Evolutionary conservation across 192 early-diverging fungal genomes (phyloP).

Genomic region (Fimicolochytrium jonesii): DNA sequence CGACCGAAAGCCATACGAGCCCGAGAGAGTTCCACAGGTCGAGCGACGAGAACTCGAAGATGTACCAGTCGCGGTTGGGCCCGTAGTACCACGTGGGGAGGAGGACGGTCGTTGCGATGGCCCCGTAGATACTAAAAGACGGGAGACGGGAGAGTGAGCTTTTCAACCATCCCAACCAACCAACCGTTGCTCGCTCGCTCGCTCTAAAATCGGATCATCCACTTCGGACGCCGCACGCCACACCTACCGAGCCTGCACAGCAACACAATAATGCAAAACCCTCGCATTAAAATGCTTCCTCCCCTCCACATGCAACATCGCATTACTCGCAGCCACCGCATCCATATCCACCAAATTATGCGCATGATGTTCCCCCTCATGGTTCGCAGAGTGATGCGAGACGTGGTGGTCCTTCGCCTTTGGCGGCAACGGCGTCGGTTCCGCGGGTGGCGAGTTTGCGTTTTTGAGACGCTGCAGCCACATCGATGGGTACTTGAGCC

Average conservation of each 20-base stretch:
- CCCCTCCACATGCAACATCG: not conserved
- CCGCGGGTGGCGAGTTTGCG: too few species aligned
- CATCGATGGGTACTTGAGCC: too few species aligned
- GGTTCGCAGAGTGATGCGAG: too few species aligned
- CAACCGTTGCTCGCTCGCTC: too few species aligned
- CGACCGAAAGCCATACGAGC: not conserved
- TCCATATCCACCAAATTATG: not conserved
- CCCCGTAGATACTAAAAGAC: not conserved
- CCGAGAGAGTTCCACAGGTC: not conserved
- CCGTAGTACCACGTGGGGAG: conserved; percentile 8
- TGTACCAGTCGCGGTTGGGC: not conserved
- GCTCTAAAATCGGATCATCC: too few species aligned
- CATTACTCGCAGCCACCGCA: not conserved
- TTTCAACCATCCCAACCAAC: too few species aligned
- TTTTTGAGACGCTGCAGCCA: too few species aligned
- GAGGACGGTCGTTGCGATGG: not conserved
- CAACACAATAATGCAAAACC: conserved; percentile 4
- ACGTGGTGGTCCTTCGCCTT: too few species aligned
- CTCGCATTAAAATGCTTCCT: conserved; percentile 1
- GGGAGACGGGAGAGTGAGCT: too few species aligned
- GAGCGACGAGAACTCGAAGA: not conserved
- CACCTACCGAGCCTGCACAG: conserved; percentile 7
- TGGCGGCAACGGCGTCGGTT: too few species aligned
- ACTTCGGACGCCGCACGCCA: too few species aligned
- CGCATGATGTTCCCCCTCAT: too few species aligned